These are phyloP conservation scores for Pseudogymnoascus sp. DNA, from an alignment of 2,329 filamentous ascomycete genomes.

Conservation along the genomic window DNA sequence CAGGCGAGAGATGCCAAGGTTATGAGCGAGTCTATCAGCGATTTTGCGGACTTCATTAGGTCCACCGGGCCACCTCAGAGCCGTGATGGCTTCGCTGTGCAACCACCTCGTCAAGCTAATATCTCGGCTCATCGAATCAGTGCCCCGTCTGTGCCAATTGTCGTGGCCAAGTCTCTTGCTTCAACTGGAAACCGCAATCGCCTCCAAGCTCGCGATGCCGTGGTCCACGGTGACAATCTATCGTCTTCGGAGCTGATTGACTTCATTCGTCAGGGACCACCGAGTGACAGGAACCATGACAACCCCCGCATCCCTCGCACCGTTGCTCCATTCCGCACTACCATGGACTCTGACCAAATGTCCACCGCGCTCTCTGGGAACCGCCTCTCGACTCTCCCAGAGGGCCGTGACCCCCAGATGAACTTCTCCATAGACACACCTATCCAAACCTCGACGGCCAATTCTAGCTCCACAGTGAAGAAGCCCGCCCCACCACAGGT, in stretches of 20 bases:
- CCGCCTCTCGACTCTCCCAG: conserved; percentile 47
- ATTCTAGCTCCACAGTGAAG: conserved; percentile 64
- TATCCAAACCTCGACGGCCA: conserved; percentile 53
- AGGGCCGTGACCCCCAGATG: conserved; percentile 43
- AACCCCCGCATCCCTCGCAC: conserved; percentile 69
- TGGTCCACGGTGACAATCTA: conserved; percentile 57
- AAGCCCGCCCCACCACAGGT: conserved; percentile 29
- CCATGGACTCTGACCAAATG: conserved; percentile 79
- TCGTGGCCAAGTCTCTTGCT: conserved; percentile 20
- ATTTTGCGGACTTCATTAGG: conserved; percentile 85
- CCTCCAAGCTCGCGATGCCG: conserved; percentile 64
- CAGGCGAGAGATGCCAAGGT: conserved; percentile 65
- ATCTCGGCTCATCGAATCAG: conserved; percentile 23
- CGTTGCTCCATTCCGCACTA: conserved; percentile 78
- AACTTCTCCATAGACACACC: conserved; percentile 27
- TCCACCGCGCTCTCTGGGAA: conserved; percentile 44
- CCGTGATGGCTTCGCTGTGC: conserved; percentile 20
- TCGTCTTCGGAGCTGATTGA: conserved; percentile 72
- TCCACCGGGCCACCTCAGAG: conserved; percentile 65
- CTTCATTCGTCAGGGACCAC: conserved; percentile 84
- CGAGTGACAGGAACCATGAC: conserved; percentile 42
- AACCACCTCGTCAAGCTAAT: conserved; percentile 20
- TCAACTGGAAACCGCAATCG: conserved; percentile 40
- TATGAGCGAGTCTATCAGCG: conserved; percentile 62
- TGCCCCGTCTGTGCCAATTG: conserved; percentile 12